Evolutionary conservation across 306 rosid genomes (phyloP).

Genomic region (Spatholobus suberectus): DNA sequence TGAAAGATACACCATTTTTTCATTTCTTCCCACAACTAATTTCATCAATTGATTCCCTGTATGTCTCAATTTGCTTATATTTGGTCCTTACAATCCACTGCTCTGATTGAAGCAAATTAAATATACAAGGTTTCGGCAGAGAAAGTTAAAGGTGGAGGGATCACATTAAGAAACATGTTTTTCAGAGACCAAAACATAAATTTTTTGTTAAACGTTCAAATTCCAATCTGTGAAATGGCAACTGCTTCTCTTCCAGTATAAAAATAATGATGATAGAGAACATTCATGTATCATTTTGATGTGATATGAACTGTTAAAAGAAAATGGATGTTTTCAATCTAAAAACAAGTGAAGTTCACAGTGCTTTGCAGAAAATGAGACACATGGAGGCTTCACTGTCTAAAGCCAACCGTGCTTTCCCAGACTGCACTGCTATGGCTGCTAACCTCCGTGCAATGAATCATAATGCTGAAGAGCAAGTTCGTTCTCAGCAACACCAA

Average conservation of each 20-base stretch:
- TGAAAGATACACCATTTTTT: slow-evolving; percentile 13
- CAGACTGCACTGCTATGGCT: slow-evolving; percentile 81
- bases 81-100: slow-evolving; percentile 1
- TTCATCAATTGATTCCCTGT: slow-evolving; percentile 20
- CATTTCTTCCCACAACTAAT: not conserved
- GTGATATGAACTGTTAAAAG: slow-evolving; percentile 37
- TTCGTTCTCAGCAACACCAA: slow-evolving; percentile 63
- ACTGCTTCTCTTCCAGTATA: slow-evolving; percentile 1
- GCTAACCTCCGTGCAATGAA: slow-evolving; percentile 87
- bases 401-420: slow-evolving; percentile 76
- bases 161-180: not conserved
- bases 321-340: slow-evolving; percentile 42
- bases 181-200: slow-evolving; percentile 7
- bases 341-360: slow-evolving; percentile 68
- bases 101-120: slow-evolving; percentile 26
- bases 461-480: slow-evolving; percentile 74
- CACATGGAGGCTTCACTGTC: slow-evolving; percentile 79
- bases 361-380: slow-evolving; percentile 94
- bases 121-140: slow-evolving; percentile 15
- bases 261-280: slow-evolving; percentile 21
- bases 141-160: slow-evolving; percentile 25
- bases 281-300: slow-evolving; percentile 27
- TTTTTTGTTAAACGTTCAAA: not conserved
- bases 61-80: slow-evolving; percentile 21
- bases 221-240: slow-evolving; percentile 10